Conservation (phyloP, 169 alveolate genomes). For the Cryptosporidium sp. region DNA sequence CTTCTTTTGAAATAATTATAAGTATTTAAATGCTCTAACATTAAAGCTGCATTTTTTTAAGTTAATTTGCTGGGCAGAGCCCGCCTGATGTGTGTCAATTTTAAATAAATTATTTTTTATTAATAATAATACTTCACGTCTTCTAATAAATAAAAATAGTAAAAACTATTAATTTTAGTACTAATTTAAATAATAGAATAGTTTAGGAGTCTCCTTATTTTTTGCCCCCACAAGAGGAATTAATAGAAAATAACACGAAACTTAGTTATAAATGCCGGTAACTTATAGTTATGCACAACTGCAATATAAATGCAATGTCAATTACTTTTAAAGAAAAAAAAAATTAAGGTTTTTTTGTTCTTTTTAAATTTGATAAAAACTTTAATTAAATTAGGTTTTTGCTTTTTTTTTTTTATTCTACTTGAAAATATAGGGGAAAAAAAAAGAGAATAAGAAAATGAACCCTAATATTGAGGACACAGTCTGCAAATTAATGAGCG, state of each 20-base stretch:
- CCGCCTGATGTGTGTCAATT: not conserved
- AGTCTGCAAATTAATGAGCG: slow-evolving; percentile 59
- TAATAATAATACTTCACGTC: not conserved
- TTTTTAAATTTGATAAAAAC: not conserved
- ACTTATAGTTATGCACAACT: not conserved
- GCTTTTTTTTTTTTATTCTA: not conserved
- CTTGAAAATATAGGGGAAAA: not conserved
- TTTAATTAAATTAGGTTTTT: not conserved
- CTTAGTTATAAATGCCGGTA: not conserved
- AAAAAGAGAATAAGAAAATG: slow-evolving; percentile 2
- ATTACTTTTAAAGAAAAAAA: not conserved
- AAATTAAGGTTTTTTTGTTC: not conserved
- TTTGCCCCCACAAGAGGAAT: not conserved
- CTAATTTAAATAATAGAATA: too few species aligned
- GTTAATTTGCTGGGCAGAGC: not conserved
- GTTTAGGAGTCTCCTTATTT: not conserved
- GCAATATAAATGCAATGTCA: not conserved
- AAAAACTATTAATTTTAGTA: too few species aligned
- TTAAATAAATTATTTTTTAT: too few species aligned
- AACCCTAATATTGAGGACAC: slow-evolving; percentile 42
- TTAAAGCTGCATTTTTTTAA: too few species aligned
- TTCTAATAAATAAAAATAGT: not conserved
- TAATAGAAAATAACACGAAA: not conserved
- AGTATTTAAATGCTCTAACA: not conserved
- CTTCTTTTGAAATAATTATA: not conserved